These are phyloP conservation scores for Pythium aristosporum DNA, from an alignment of 352 stramenopile species.

Conservation along the genomic window DNA sequence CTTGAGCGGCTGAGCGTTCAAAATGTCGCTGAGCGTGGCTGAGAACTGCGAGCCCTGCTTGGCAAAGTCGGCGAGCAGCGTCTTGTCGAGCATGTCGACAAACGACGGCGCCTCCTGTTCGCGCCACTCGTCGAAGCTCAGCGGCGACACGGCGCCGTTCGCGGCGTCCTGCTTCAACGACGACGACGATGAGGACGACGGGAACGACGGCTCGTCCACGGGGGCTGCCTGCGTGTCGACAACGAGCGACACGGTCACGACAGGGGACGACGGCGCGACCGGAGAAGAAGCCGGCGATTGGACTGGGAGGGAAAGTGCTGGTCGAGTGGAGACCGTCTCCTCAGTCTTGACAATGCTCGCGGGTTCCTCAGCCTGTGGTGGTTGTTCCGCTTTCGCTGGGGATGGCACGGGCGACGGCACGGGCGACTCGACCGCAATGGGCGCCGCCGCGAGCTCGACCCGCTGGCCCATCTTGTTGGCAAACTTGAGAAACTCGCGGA, in stretches of 20 bases:
- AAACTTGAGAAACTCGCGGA: conserved; percentile 66
- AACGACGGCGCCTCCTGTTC: conserved; percentile 34
- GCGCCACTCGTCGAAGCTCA: conserved; percentile 69
- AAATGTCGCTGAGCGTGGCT: conserved; percentile 22
- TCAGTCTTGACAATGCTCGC: conserved; percentile 10
- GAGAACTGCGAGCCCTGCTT: conserved; percentile 34
- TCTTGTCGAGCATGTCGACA: conserved; percentile 44
- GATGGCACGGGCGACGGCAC: conserved; percentile 21
- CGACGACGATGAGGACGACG: background rate
- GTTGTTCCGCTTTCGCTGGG: background rate
- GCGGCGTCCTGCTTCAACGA: conserved; percentile 18
- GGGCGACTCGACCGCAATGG: conserved; percentile 23
- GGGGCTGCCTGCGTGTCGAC: conserved; percentile 9
- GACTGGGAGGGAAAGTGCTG: background rate
- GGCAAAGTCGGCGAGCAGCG: conserved; percentile 46
- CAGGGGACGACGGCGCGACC: background rate
- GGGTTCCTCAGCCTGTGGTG: background rate
- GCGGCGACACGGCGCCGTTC: conserved; percentile 35
- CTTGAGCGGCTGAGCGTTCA: background rate
- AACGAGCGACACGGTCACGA: conserved; percentile 10
- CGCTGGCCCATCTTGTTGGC: conserved; percentile 59
- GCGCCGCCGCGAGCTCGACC: conserved; percentile 36
- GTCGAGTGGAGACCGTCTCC: too few species aligned
- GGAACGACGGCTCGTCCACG: background rate
- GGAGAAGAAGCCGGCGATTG: background rate